Conservation (phyloP, 1,284 basidiomycete species). For the Garcileccinum viscosum region DNA sequence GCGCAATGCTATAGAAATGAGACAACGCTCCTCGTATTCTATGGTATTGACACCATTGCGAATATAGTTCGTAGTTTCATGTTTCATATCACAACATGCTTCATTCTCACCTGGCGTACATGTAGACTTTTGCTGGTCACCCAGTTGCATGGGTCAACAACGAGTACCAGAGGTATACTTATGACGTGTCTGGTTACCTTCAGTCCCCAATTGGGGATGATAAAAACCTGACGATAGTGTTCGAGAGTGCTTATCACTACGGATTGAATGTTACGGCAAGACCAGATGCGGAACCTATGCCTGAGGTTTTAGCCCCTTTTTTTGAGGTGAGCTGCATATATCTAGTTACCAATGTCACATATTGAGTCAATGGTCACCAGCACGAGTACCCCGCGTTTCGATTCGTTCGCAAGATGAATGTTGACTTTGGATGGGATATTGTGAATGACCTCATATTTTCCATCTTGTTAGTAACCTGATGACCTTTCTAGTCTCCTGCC, state of each 20-base stretch:
- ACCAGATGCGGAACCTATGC: constrained; percentile 43
- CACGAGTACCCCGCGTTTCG: constrained; percentile 58
- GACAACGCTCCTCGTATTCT: constrained; percentile 56
- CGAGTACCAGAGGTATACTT: background rate
- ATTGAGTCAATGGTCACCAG: constrained; percentile 32
- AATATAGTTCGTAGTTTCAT: constrained; percentile 46
- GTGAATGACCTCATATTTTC: constrained; percentile 32
- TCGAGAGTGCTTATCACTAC: constrained; percentile 61
- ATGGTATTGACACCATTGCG: constrained; percentile 65
- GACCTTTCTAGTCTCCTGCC: no score
- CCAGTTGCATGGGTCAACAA: background rate
- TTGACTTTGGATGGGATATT: constrained; percentile 70
- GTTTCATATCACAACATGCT: background rate
- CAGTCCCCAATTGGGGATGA: constrained; percentile 36
- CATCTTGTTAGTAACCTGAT: no score
- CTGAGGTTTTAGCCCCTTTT: constrained; percentile 16
- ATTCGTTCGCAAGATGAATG: constrained; percentile 59
- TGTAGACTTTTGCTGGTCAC: constrained; percentile 52
- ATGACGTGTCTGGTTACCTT: constrained; percentile 36
- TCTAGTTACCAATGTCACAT: background rate
- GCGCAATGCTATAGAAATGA: constrained; percentile 30
- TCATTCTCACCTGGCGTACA: background rate
- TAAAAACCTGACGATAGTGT: constrained; percentile 54
- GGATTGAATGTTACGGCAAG: constrained; percentile 54
- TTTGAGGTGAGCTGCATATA: constrained; percentile 10